phyloP scores from a whole-genome alignment of 306 rosid species.

The Citrullus amarus region DNA sequence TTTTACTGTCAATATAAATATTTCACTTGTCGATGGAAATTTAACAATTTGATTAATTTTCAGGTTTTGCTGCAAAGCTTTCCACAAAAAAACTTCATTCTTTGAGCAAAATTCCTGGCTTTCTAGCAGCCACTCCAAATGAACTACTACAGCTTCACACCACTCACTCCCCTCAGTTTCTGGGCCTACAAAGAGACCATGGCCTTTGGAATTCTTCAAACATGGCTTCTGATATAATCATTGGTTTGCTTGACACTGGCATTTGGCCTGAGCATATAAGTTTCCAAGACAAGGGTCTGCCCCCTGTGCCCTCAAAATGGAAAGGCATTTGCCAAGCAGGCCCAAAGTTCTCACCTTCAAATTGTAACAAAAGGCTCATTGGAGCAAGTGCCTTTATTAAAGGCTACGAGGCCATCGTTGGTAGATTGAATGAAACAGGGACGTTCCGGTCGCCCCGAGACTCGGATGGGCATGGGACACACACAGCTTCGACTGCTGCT shows the following conservation, averaged over 20 bases:
- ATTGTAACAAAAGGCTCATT: conserved; percentile 53
- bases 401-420: conserved; percentile 50
- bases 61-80: conserved; percentile 52
- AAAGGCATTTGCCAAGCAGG: conserved; percentile 59
- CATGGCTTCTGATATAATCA: conserved; percentile 47
- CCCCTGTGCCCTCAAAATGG: conserved; percentile 44
- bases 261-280: conserved; percentile 76
- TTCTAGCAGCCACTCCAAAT: conserved; percentile 45
- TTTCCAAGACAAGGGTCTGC: conserved; percentile 35
- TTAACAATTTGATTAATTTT: background rate
- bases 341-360: conserved; percentile 31
- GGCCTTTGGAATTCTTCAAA: conserved; percentile 46
- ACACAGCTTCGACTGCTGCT: conserved; percentile 64
- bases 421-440: conserved; percentile 35
- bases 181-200: conserved; percentile 32
- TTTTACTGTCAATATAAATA: background rate
- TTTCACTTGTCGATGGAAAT: too few species aligned
- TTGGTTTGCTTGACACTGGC: conserved; percentile 57
- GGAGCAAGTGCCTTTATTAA: conserved; percentile 48
- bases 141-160: conserved; percentile 52
- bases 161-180: conserved; percentile 45
- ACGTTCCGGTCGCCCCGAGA: conserved; percentile 56
- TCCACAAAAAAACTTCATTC: conserved; percentile 31
- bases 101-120: conserved; percentile 34
- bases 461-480: conserved; percentile 62